Conservation (phyloP, 768 basidiomycete genomes). For the Boletus rufocinnamomeus region DNA sequence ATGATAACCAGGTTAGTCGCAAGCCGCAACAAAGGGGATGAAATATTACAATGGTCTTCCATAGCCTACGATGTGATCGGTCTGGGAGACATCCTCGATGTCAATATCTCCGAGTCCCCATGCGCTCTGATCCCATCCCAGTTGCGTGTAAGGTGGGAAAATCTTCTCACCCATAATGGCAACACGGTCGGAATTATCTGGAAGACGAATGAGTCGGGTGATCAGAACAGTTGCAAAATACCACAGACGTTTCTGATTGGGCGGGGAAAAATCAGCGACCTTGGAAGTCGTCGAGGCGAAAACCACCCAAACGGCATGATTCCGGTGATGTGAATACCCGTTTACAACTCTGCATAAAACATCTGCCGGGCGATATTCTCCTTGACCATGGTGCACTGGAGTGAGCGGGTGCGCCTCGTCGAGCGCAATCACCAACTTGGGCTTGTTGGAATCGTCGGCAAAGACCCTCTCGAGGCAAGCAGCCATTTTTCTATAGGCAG, state of each 20-base stretch:
- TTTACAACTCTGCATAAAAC: conserved; percentile 5
- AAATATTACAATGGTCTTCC: neutral
- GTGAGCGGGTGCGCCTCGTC: conserved; percentile 17
- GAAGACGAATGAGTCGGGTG: neutral
- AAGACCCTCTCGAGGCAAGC: neutral
- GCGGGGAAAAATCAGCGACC: conserved; percentile 7
- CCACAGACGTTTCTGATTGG: conserved; percentile 2
- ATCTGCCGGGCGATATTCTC: conserved; percentile 6
- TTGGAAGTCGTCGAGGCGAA: conserved; percentile 21
- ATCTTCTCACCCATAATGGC: neutral
- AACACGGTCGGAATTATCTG: conserved; percentile 12
- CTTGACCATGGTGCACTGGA: neutral
- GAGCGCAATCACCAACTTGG: conserved; percentile 19
- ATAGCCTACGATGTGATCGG: conserved; percentile 3
- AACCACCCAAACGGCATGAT: conserved; percentile 16
- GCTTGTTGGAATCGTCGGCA: neutral
- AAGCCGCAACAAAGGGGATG: neutral
- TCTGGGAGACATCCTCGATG: neutral
- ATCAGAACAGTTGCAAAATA: too few species aligned
- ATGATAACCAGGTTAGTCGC: neutral
- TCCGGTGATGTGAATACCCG: conserved; percentile 5
- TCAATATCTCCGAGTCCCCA: neutral
- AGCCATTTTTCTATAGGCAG: neutral
- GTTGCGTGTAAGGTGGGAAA: conserved; percentile 11
- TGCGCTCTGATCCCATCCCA: conserved; percentile 23